Evolutionary conservation across 2,329 filamentous ascomycete genomes (phyloP).

Genomic region (Periconia macrospinosa): DNA sequence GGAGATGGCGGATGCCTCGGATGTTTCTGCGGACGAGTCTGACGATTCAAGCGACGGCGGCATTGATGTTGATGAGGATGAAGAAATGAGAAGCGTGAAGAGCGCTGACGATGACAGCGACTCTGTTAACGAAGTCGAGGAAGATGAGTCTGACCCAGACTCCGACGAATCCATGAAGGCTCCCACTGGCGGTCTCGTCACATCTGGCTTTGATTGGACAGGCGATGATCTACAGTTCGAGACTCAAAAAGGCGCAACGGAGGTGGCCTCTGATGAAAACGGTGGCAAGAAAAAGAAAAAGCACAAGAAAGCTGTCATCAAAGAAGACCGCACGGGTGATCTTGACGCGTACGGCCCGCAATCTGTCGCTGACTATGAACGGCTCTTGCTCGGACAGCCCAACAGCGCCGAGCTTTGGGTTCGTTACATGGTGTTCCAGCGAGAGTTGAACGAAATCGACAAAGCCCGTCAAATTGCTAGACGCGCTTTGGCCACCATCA

Average conservation of each 20-base stretch:
- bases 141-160: conserved; percentile 32
- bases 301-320: conserved; percentile 73
- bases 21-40: conserved; percentile 21
- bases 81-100: conserved; percentile 50
- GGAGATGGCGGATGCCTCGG: conserved; percentile 42
- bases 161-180: conserved; percentile 17
- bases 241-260: conserved; percentile 57
- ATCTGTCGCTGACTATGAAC: conserved; percentile 88
- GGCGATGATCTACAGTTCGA: conserved; percentile 59
- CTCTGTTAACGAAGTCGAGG: conserved; percentile 37
- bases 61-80: conserved; percentile 38
- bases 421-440: conserved; percentile 97
- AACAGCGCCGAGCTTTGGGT: conserved; percentile 96
- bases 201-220: conserved; percentile 86
- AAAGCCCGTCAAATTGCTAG: conserved; percentile 89
- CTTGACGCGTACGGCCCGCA: conserved; percentile 87
- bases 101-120: conserved; percentile 42
- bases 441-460: conserved; percentile 84
- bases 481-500: conserved; percentile 87
- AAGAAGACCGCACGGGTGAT: conserved; percentile 88
- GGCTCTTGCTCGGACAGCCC: conserved; percentile 85
- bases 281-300: conserved; percentile 63
- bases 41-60: conserved; percentile 46
- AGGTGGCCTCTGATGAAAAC: conserved; percentile 58
- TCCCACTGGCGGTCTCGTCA: conserved; percentile 61